phyloP scores from a whole-genome alignment of 352 stramenopile species.

The Pythium plurisporium region DNA sequence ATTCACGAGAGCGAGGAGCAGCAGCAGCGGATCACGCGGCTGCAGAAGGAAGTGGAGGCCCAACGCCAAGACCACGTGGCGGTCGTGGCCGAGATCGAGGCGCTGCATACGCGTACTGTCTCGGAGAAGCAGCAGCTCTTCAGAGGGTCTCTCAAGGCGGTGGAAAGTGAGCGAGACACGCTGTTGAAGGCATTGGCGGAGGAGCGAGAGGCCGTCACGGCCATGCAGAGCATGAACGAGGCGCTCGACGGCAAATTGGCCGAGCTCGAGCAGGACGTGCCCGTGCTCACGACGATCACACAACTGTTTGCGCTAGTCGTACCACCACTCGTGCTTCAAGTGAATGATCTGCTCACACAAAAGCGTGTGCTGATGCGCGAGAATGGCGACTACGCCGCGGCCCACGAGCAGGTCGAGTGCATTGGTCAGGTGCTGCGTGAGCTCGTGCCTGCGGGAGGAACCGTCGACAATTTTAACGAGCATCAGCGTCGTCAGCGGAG shows the following conservation, averaged over 20 bases:
- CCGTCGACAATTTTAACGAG: background rate
- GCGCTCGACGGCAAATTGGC: constrained; percentile 30
- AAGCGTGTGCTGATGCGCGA: constrained; percentile 50
- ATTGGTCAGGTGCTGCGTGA: constrained; percentile 56
- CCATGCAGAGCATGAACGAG: constrained; percentile 13
- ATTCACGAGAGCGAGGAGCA: constrained; percentile 20
- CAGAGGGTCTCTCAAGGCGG: constrained; percentile 22
- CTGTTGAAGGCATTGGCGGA: constrained; percentile 30
- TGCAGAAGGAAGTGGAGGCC: constrained; percentile 32
- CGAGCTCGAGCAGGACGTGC: constrained; percentile 38
- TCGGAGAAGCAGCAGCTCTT: constrained; percentile 40
- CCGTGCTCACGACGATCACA: constrained; percentile 38
- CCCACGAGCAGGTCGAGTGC: constrained; percentile 56
- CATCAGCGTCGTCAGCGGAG: constrained; percentile 2
- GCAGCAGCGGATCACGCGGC: constrained; percentile 11
- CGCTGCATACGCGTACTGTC: constrained; percentile 29
- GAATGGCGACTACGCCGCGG: constrained; percentile 37
- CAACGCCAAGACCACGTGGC: constrained; percentile 35
- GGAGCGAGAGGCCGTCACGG: constrained; percentile 12
- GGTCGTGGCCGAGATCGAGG: constrained; percentile 38
- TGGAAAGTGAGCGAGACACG: constrained; percentile 36
- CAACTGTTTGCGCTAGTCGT: constrained; percentile 61
- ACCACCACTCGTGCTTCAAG: constrained; percentile 56
- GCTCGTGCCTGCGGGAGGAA: constrained; percentile 31
- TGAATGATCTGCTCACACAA: constrained; percentile 55